These are phyloP conservation scores for Cladosporium austrohemisphaericum DNA, from an alignment of 2,329 filamentous ascomycete species.

Conservation along the genomic window DNA sequence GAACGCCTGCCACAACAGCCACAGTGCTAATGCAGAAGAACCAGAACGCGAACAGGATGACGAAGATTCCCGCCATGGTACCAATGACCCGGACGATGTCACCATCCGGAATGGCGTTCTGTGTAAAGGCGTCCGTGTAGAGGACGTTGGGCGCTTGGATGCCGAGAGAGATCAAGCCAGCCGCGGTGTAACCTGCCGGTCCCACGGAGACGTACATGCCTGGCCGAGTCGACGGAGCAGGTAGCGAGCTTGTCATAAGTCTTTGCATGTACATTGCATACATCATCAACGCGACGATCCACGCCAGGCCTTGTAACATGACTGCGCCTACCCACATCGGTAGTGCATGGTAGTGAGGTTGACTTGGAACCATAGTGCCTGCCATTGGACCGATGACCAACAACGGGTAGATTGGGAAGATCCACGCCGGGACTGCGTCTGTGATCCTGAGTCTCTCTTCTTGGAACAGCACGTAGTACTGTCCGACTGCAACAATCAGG, in stretches of 20 bases:
- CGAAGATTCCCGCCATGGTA: conserved; percentile 38
- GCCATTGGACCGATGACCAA: conserved; percentile 39
- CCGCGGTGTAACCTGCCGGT: conserved; percentile 31
- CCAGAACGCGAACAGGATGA: conserved; percentile 50
- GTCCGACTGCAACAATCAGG: conserved; percentile 57
- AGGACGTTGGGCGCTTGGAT: conserved; percentile 6
- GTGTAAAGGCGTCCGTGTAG: conserved; percentile 8
- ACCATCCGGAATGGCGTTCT: conserved; percentile 20
- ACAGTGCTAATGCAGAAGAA: conserved; percentile 34
- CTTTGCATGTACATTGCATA: conserved; percentile 42
- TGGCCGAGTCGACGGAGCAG: conserved; percentile 38
- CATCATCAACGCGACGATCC: conserved; percentile 43
- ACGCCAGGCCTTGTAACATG: conserved; percentile 45
- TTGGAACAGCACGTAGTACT: conserved; percentile 38
- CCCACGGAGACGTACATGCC: conserved; percentile 54
- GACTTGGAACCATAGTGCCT: conserved; percentile 29
- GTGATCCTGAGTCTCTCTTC: conserved; percentile 21
- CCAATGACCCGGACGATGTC: conserved; percentile 25
- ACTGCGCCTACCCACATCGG: conserved; percentile 45
- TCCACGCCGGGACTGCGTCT: conserved; percentile 31
- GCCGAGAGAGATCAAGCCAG: conserved; percentile 27
- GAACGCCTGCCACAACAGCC: conserved; percentile 18
- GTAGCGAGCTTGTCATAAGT: conserved; percentile 42
- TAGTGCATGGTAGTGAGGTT: conserved; percentile 33
- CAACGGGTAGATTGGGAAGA: conserved; percentile 34